Base-by-base conservation (phyloP, 202 grass and related monocot genomes). In the Saccharum hybrid region DNA sequence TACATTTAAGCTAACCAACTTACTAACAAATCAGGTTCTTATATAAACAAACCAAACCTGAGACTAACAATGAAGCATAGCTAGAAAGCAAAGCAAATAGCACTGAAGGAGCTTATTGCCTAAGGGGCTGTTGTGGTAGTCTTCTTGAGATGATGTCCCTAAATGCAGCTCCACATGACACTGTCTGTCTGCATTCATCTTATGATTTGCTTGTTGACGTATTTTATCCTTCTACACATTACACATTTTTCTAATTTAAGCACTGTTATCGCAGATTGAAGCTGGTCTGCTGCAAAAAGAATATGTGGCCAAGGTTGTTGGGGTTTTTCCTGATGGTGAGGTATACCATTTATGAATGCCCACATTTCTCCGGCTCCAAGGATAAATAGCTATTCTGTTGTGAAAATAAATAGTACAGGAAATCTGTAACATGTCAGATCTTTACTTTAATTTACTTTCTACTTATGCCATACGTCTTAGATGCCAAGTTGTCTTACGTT, bases 291-390 rank as follows among this genome's bases (percentile, higher is more conserved):
- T 98, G 74, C 83, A 93, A 54, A 98, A 98, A 66, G 93, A 98
- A 80, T 98, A 98, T 82, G 90, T 98, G 70, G 96, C 96, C 51
- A 98, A 88, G 75, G 93, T 98, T 85, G 76, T 96, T 74, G 93
- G 96, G 15, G 75, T 90, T 70, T 98, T 98, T 94, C 96, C 93
- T 84, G 85, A 92, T 56, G 88, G 81, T 76, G 96, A 98, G 93
- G 93, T 98, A 87, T 43, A 33, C 1, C 28, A 39, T 74, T 82
- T 83, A 23, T 73, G 38, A 76, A 19, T 4, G 31, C 31, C 1
- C 14, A 15, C 10, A 40, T 64, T 43, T 56, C 13, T 21, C 43
- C 63, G 3, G 13, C 52, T 72, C 65, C 54, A 70, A 19, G 42
- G 79, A 38, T 26, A 70, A 11, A 74, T 79, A 41, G 11, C 10